Evolutionary conservation across 192 early-diverging fungal species (phyloP).

Genomic region (Dimargaris cristalligena): DNA sequence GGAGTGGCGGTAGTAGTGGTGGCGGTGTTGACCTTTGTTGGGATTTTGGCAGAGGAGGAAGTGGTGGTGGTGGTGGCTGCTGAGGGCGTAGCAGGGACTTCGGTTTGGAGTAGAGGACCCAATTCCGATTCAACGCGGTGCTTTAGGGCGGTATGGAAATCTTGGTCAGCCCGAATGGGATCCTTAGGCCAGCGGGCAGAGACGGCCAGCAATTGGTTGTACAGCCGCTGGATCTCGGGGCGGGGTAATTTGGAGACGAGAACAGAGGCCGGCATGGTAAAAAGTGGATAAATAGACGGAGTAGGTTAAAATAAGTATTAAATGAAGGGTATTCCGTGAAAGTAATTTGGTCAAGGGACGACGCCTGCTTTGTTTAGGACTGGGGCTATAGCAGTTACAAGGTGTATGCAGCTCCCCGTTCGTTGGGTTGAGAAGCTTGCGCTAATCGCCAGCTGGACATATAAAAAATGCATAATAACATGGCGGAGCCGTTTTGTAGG

Average conservation of each 20-base stretch:
- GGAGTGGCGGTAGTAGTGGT: background rate
- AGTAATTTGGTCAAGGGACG: too few relatives aligned
- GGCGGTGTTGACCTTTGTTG: too few relatives aligned
- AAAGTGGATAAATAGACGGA: too few relatives aligned
- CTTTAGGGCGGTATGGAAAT: background rate
- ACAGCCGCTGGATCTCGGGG: background rate
- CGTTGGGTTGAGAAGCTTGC: too few relatives aligned
- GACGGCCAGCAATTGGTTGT: background rate
- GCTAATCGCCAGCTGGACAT: too few relatives aligned
- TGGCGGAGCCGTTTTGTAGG: too few relatives aligned
- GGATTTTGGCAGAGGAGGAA: background rate
- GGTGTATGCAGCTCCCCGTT: too few relatives aligned
- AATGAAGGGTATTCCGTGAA: too few relatives aligned
- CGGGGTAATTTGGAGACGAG: background rate
- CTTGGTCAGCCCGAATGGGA: slow-evolving; percentile 5
- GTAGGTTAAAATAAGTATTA: too few relatives aligned
- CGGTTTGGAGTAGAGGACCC: slow-evolving; percentile 1
- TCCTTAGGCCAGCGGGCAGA: slow-evolving; percentile 3
- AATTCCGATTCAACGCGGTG: slow-evolving; percentile 2
- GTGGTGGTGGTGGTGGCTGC: background rate
- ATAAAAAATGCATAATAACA: too few relatives aligned
- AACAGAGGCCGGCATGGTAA: background rate
- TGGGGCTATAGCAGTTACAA: too few relatives aligned
- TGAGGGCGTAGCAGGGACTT: background rate
- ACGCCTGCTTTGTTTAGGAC: too few relatives aligned